These are phyloP conservation scores for Pseudocercospora musae DNA, from an alignment of 2,329 filamentous ascomycete species.

Conservation along the genomic window DNA sequence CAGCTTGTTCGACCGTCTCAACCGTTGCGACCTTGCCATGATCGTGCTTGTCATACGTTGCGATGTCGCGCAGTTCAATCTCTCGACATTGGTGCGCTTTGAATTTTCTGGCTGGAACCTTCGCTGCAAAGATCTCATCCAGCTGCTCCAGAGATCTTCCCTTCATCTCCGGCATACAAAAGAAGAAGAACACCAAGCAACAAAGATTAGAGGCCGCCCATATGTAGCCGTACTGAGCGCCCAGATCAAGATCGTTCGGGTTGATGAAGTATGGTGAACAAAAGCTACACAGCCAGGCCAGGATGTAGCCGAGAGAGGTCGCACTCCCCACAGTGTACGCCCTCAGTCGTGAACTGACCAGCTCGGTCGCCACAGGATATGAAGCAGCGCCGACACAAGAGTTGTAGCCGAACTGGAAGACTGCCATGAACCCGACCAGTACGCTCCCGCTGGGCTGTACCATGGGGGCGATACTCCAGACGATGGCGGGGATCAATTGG, in stretches of 20 bases:
- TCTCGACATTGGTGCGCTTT: background rate
- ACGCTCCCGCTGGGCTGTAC: background rate
- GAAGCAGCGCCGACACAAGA: background rate
- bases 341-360: background rate
- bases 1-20: background rate
- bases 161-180: slow-evolving; percentile 9
- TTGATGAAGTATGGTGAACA: background rate
- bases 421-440: background rate
- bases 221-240: background rate
- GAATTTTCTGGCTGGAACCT: slow-evolving; percentile 6
- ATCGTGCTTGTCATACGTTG: background rate
- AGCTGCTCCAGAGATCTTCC: slow-evolving; percentile 8
- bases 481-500: background rate
- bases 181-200: slow-evolving; percentile 1
- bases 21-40: background rate
- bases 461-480: background rate
- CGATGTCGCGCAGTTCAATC: background rate
- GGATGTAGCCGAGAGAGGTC: background rate
- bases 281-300: background rate
- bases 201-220: background rate
- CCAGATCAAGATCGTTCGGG: background rate
- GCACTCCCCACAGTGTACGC: background rate
- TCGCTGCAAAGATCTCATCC: slow-evolving; percentile 10
- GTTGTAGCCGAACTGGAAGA: background rate
- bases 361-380: background rate